A percentile compares a stretch with the other conserved stretches of the same genome.
Conservation (phyloP, 2,329 filamentous ascomycete genomes). For the Ophiosphaerella korrae region DNA sequence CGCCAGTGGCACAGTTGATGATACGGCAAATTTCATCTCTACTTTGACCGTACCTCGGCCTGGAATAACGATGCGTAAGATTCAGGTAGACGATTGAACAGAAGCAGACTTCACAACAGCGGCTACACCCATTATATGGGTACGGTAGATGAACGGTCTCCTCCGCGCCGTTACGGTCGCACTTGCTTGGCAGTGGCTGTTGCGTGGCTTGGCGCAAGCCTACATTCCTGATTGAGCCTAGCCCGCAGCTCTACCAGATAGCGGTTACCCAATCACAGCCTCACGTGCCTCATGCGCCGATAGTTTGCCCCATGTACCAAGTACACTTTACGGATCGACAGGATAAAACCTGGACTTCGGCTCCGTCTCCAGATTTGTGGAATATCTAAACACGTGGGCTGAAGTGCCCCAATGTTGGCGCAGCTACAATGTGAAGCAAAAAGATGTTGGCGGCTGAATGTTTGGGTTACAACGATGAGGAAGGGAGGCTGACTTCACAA, state of each 20-base stretch:
- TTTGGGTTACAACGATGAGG: background rate
- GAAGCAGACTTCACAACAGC: background rate
- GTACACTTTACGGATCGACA: slow-evolving; percentile 5
- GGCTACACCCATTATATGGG: slow-evolving; percentile 20
- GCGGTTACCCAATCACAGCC: slow-evolving; percentile 30
- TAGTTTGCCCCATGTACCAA: slow-evolving; percentile 4
- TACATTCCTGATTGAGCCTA: slow-evolving; percentile 31
- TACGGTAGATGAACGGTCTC: slow-evolving; percentile 7
- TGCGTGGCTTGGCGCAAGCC: slow-evolving; percentile 19
- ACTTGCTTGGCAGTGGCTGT: slow-evolving; percentile 25
- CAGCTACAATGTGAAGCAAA: too few relatives aligned
- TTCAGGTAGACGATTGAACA: slow-evolving; percentile 3
- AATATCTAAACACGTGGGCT: slow-evolving; percentile 11
- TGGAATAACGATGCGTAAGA: background rate
- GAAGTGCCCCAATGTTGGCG: background rate
- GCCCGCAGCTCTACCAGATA: slow-evolving; percentile 25
- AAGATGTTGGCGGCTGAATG: too few relatives aligned
- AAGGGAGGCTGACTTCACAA: background rate
- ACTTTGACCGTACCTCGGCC: background rate
- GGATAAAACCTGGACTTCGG: slow-evolving; percentile 20
- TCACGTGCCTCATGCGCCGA: slow-evolving; percentile 29
- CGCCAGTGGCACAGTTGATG: slow-evolving; percentile 19
- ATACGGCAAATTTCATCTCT: slow-evolving; percentile 31
- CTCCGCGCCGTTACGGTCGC: slow-evolving; percentile 12
- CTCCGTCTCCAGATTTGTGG: slow-evolving; percentile 1